Evolutionary conservation across 208 protist species (phyloP).

Genomic region (Crithidia brevicula): DNA sequence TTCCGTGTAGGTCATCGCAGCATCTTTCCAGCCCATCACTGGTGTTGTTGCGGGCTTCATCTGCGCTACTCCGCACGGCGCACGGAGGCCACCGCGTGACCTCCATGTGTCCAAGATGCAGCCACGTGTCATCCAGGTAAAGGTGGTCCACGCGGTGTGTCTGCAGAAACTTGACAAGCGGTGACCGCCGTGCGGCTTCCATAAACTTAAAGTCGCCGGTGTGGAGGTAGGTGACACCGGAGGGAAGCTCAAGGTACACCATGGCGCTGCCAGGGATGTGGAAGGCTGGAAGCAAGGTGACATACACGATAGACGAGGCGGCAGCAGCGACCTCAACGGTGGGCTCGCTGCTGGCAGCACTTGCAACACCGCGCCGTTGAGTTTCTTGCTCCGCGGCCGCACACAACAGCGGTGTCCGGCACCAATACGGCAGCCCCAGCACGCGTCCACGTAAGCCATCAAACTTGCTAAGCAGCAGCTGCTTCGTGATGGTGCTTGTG

Average conservation of each 20-base stretch:
- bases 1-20: neutral
- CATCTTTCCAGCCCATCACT: too few relatives aligned
- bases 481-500: conserved; percentile 54
- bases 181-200: conserved; percentile 17
- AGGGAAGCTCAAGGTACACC: conserved; percentile 68
- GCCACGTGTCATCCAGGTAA: conserved; percentile 86
- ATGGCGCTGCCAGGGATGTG: conserved; percentile 86
- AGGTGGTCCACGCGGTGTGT: conserved; percentile 74
- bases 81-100: conserved; percentile 6
- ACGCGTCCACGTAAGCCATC: conserved; percentile 37
- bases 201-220: conserved; percentile 87
- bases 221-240: conserved; percentile 64
- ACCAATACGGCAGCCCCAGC: conserved; percentile 42
- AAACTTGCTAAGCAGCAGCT: conserved; percentile 57
- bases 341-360: neutral
- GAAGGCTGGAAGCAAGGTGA: conserved; percentile 64
- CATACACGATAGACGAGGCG: conserved; percentile 20
- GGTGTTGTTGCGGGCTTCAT: too few relatives aligned
- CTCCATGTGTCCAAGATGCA: conserved; percentile 61
- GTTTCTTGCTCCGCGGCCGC: too few relatives aligned
- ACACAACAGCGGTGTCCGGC: conserved; percentile 30
- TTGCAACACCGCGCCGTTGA: too few relatives aligned
- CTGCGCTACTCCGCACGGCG: neutral
- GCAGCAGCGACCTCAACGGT: neutral
- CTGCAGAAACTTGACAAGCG: conserved; percentile 53